Evolutionary conservation across 106 monocot species (phyloP).

Genomic region (Dendrobium chrysotoxum): DNA sequence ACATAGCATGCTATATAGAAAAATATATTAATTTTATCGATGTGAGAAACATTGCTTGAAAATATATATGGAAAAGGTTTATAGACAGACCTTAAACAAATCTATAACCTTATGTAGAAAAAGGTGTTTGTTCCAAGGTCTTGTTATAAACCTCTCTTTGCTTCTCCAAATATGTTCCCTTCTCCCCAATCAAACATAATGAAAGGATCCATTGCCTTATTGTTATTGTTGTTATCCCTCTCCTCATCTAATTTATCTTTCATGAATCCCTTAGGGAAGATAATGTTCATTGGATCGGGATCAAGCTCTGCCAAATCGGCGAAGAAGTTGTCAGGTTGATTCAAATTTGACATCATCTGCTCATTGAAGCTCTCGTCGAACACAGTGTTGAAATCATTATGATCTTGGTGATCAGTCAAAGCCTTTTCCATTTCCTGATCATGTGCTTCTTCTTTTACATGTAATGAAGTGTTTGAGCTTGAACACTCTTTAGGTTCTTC

Average conservation of each 20-base stretch:
- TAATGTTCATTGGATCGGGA: slow-evolving; percentile 10
- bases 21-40: no score
- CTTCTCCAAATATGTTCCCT: not conserved
- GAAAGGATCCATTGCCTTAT: slow-evolving; percentile 23
- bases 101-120: not conserved
- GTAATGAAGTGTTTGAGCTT: not conserved
- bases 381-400: not conserved
- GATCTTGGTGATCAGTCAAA: not conserved
- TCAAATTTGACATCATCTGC: not conserved
- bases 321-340: slow-evolving; percentile 15
- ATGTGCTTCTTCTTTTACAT: slow-evolving; percentile 9
- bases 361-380: not conserved
- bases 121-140: slow-evolving; percentile 5
- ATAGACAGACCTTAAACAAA: slow-evolving; percentile 3
- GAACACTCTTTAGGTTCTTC: slow-evolving; percentile 3
- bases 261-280: slow-evolving; percentile 12
- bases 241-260: not conserved
- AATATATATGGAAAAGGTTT: not conserved
- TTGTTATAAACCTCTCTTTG: not conserved
- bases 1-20: no score
- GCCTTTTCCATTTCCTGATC: not conserved
- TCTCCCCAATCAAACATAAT: slow-evolving; percentile 35
- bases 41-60: no score
- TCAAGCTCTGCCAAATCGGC: slow-evolving; percentile 18
- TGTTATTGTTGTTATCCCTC: not conserved